Percentiles rank a stretch among this genome's conserved stretches.
Evolutionary conservation across 2,329 filamentous ascomycete species (phyloP).

Genomic region (Fusarium mundagurra): DNA sequence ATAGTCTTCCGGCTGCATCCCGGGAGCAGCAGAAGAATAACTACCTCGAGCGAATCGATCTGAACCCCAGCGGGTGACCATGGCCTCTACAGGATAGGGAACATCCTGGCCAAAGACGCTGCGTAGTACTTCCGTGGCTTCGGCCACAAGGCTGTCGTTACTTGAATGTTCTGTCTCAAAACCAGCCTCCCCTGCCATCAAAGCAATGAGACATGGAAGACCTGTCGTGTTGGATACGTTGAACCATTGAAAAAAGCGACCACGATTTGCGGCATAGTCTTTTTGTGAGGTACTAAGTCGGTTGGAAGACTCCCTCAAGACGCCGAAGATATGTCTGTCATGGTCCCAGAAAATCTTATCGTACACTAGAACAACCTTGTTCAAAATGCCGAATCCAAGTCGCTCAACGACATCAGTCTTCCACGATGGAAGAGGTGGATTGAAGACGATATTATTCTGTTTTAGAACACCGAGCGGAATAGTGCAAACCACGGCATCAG

Average conservation of each 20-base stretch:
- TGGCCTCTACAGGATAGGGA: conserved; percentile 82
- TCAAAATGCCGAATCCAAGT: conserved; percentile 91
- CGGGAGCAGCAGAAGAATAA: conserved; percentile 91
- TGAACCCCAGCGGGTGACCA: conserved; percentile 91
- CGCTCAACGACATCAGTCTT: conserved; percentile 83
- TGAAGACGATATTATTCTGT: conserved; percentile 81
- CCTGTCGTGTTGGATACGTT: conserved; percentile 93
- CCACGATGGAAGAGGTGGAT: conserved; percentile 89
- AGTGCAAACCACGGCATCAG: conserved; percentile 92
- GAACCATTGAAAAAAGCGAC: conserved; percentile 98
- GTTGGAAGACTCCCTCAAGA: conserved; percentile 78
- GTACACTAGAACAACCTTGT: conserved; percentile 95
- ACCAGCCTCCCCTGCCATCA: conserved; percentile 96
- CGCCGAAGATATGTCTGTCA: conserved; percentile 90
- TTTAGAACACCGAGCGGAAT: conserved; percentile 93
- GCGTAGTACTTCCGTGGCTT: conserved; percentile 82
- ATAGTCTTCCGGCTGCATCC: conserved; percentile 87
- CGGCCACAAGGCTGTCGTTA: conserved; percentile 79
- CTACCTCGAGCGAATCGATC: conserved; percentile 93
- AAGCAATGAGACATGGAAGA: conserved; percentile 84
- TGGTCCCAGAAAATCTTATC: conserved; percentile 91
- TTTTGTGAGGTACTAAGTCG: conserved; percentile 77
- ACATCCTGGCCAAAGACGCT: conserved; percentile 78
- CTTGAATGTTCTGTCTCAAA: conserved; percentile 83
- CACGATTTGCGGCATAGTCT: conserved; percentile 81